phyloP scores from a whole-genome alignment of 768 basidiomycete genomes.

The Tricholoma sp. region DNA sequence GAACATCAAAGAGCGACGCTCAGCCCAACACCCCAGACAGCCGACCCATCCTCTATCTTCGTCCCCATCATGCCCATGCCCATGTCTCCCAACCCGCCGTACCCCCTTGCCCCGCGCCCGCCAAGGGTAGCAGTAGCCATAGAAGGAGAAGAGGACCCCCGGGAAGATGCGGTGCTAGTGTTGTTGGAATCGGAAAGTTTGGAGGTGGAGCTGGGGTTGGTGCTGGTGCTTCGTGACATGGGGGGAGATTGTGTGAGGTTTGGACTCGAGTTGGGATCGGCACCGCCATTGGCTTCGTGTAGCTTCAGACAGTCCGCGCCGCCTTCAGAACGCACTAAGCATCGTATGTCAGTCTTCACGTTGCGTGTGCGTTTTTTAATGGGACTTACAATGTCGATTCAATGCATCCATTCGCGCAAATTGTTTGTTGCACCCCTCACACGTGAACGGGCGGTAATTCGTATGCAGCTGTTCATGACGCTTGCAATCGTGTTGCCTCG shows the following conservation, averaged over 20 bases:
- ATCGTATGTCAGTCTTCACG: neutral
- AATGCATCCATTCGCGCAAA: slow-evolving; percentile 96
- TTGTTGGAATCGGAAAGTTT: neutral
- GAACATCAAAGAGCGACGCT: neutral
- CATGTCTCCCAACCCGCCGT: neutral
- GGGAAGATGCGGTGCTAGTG: neutral
- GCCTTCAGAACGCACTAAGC: slow-evolving; percentile 71
- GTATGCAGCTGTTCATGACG: slow-evolving; percentile 93
- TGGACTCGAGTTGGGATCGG: neutral
- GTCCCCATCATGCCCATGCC: neutral
- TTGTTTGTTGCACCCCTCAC: slow-evolving; percentile 88
- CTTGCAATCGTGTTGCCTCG: slow-evolving; percentile 94
- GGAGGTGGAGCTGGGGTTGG: neutral
- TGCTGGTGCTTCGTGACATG: neutral
- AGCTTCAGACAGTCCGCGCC: slow-evolving; percentile 66
- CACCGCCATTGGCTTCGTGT: slow-evolving; percentile 23
- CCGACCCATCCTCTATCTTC: slow-evolving; percentile 9
- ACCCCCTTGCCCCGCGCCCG: neutral
- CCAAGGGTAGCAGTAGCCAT: neutral
- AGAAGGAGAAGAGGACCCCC: neutral
- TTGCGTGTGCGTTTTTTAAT: neutral
- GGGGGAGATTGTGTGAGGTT: neutral
- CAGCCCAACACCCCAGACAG: slow-evolving; percentile 8
- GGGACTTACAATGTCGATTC: slow-evolving; percentile 80
- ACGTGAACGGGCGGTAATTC: slow-evolving; percentile 88